phyloP scores from a whole-genome alignment of 306 rosid species.

The Cucumis cinereus region DNA sequence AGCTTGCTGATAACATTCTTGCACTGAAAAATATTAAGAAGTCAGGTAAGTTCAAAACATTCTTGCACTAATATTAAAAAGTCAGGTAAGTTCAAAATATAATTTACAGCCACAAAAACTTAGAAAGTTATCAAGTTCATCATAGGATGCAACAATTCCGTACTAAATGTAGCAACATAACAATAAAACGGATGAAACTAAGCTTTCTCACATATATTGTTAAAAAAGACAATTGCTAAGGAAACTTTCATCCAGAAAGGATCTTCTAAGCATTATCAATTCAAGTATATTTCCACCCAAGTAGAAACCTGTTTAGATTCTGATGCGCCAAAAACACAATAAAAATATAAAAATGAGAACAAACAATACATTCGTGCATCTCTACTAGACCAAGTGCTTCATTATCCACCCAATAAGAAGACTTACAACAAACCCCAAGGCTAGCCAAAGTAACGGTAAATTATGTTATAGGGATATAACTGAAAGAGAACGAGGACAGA shows the following conservation, averaged over 20 bases:
- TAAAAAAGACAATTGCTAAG: not conserved
- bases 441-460: not conserved
- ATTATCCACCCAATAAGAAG: not conserved
- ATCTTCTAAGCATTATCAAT: not conserved
- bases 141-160: not conserved
- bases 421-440: not conserved
- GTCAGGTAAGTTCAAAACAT: conserved; percentile 31
- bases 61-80: conserved; percentile 47
- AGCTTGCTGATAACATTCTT: conserved; percentile 82
- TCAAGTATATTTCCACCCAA: not conserved
- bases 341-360: not conserved
- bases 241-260: not conserved
- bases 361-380: not conserved
- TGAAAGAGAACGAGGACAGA: not conserved
- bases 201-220: not conserved
- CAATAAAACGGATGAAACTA: not conserved
- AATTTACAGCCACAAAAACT: not conserved
- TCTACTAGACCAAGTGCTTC: not conserved
- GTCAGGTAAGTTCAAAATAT: conserved; percentile 2
- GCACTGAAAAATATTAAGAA: conserved; percentile 38
- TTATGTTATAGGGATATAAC: not conserved
- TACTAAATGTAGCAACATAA: not conserved
- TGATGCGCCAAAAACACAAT: not conserved
- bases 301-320: not conserved
- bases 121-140: not conserved